These are phyloP conservation scores for Exophiala mesophila DNA, from an alignment of 2,329 filamentous ascomycete genomes.

Conservation along the genomic window DNA sequence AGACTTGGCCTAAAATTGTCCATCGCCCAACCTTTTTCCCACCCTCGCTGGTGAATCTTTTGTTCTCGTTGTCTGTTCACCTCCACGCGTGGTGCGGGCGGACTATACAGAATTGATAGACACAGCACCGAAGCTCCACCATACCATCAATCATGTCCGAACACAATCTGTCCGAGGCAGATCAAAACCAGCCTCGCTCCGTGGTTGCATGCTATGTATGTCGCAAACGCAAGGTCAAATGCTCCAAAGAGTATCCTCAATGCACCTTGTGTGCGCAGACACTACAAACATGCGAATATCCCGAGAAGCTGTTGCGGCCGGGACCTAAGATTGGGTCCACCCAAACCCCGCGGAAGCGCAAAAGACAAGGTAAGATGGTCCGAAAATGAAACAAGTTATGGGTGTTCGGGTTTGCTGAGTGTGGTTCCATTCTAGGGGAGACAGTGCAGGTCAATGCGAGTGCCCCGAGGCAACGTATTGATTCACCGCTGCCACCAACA, in stretches of 20 bases:
- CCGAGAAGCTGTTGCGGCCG: slow-evolving; percentile 3
- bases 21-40: too few relatives aligned
- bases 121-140: too few relatives aligned
- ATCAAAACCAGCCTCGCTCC: background rate
- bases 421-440: background rate
- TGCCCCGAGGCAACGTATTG: background rate
- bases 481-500: background rate
- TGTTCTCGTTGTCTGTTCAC: too few relatives aligned
- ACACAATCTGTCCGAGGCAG: background rate
- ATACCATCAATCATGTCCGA: background rate
- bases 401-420: too few relatives aligned
- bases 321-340: slow-evolving; percentile 22
- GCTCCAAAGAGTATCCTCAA: background rate
- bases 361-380: too few relatives aligned
- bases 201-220: slow-evolving; percentile 6
- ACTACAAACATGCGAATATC: slow-evolving; percentile 11
- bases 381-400: too few relatives aligned
- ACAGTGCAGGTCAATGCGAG: background rate
- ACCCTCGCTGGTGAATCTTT: too few relatives aligned
- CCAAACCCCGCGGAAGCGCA: slow-evolving; percentile 4
- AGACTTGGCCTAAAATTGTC: too few relatives aligned
- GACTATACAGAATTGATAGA: too few relatives aligned
- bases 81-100: too few relatives aligned
- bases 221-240: slow-evolving; percentile 10
- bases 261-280: slow-evolving; percentile 1